phyloP scores from a whole-genome alignment of 768 basidiomycete genomes.

The Gloeostereum incarnatum region DNA sequence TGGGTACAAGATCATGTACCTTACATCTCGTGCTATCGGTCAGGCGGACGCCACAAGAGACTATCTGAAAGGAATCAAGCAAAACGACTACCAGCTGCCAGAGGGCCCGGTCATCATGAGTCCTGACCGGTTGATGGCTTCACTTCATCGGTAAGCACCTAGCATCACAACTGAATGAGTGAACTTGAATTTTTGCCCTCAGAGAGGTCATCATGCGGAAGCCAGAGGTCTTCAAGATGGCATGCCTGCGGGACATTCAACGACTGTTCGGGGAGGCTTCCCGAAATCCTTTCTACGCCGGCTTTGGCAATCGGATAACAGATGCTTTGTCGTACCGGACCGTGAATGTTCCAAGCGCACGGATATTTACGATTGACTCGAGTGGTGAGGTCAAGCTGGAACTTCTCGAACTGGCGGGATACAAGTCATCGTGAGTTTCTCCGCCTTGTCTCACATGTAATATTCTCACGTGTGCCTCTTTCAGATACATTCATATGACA shows the following conservation, averaged over 20 bases:
- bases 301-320: conserved; percentile 97
- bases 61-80: conserved; percentile 90
- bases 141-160: conserved; percentile 77
- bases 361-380: conserved; percentile 97
- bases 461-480: conserved; percentile 2
- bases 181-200: neutral
- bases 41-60: conserved; percentile 96
- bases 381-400: conserved; percentile 96
- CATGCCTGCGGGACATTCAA: conserved; percentile 91
- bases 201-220: conserved; percentile 99
- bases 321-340: conserved; percentile 97
- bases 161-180: too few relatives aligned
- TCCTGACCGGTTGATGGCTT: conserved; percentile 90
- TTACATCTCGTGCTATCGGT: conserved; percentile 94
- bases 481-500: conserved; percentile 95
- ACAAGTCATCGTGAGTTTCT: conserved; percentile 80
- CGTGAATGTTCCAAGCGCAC: conserved; percentile 87
- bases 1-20: conserved; percentile 97
- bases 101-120: conserved; percentile 99
- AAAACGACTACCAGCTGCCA: conserved; percentile 93
- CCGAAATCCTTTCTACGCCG: conserved; percentile 86
- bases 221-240: conserved; percentile 99
- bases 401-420: conserved; percentile 90
- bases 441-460: neutral
- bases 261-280: conserved; percentile 71